Conservation (phyloP, 139 green algal genomes). For the Picochlorum sp. region DNA sequence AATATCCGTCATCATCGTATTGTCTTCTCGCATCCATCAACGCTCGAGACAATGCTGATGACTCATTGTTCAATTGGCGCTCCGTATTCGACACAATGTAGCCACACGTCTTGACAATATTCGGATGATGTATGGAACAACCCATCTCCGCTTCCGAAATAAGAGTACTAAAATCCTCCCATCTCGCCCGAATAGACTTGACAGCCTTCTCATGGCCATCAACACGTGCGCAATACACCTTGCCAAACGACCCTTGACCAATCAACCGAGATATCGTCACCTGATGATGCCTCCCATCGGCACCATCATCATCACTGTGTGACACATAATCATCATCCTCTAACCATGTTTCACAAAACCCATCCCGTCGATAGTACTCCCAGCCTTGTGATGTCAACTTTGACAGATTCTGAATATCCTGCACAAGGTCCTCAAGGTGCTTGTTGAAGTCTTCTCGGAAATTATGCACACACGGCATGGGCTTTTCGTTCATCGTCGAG, state of each 20-base stretch:
- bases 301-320: background rate
- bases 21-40: background rate
- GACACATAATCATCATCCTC: no score
- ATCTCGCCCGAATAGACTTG: background rate
- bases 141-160: background rate
- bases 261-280: background rate
- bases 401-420: no score
- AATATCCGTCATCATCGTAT: background rate
- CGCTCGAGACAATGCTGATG: background rate
- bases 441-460: no score
- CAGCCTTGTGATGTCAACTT: no score
- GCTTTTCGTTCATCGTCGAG: no score
- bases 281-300: background rate
- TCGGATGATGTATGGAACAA: background rate
- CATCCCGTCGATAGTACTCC: no score
- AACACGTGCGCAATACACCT: background rate
- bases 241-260: background rate
- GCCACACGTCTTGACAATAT: background rate
- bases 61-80: background rate
- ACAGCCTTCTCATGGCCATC: background rate
- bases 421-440: no score
- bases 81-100: background rate
- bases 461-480: no score
- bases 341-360: no score
- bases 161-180: background rate